A percentile compares a stretch with the other conserved stretches of the same genome.
phyloP scores from a whole-genome alignment of 176 grass and related monocot species.

The Pontederia paniculata region DNA sequence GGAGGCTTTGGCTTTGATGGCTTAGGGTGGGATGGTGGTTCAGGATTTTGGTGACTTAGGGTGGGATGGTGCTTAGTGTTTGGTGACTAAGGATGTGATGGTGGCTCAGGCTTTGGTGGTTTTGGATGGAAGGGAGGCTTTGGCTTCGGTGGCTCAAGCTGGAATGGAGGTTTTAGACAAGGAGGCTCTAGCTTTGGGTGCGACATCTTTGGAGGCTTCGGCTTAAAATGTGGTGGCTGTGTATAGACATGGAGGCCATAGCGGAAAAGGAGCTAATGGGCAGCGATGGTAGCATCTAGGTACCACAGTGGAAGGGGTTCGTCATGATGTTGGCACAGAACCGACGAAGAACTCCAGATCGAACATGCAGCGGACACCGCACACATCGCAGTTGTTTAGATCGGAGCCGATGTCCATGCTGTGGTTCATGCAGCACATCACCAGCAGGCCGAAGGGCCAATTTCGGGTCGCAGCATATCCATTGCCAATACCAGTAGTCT shows the following conservation, averaged over 20 bases:
- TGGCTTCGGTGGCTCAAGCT: not conserved
- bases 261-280: not conserved
- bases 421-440: too few species aligned
- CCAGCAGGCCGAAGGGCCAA: too few species aligned
- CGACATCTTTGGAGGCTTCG: not conserved
- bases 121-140: not conserved
- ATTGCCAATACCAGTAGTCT: too few species aligned
- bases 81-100: not conserved
- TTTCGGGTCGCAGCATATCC: too few species aligned
- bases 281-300: not conserved
- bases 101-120: not conserved
- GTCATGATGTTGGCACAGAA: not conserved
- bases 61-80: too few species aligned
- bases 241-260: not conserved
- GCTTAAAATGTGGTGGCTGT: not conserved
- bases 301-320: not conserved
- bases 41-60: too few species aligned
- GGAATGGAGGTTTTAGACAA: not conserved
- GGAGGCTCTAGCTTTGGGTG: not conserved
- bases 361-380: conserved; percentile 14
- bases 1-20: too few species aligned
- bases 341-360: not conserved
- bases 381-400: conserved; percentile 6
- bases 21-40: not conserved
- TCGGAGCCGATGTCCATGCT: not conserved